Base-by-base conservation (phyloP, 2,329 filamentous ascomycete species). In the Arachnomyces sp. region DNA sequence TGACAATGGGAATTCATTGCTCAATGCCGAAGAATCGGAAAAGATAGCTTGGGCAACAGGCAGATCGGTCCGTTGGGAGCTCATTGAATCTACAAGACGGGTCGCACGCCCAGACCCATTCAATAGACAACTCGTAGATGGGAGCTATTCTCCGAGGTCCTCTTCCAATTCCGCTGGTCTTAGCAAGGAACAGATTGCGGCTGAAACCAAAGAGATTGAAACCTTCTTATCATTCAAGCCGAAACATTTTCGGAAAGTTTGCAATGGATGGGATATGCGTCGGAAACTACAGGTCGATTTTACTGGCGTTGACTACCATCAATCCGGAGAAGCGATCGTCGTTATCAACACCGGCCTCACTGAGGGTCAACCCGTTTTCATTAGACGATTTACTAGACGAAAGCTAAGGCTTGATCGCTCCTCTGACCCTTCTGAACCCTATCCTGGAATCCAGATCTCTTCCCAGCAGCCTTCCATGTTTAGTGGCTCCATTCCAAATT, bases 251-350 rank as follows among this genome's bases (percentile, higher is more conserved):
- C 79, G 81, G 15, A 81, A 80, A 52, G 70, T 78, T 1, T 96
- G 84, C 54, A 68, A 83, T 43, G 83, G 84, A 2, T 96, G 92
- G 90, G 85, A 96, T 54, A 96, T 96, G 89, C 79, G 79, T 39
- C 77, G 88, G 44, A 79, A 71, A 46, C 67, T 96, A 2, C 82
- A 92, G 52, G 86, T 94, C 2, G 92, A 98, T 56, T 96, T 95
- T 63, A 83, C 83, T 31, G 79, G 77, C 14, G 85, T 89, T 49
- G 84, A 92, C 61, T 76, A 77, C n/a, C 69, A 77, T 40, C 77
- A 80, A 36, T 81, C 80, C 17, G 88, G 88, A 14, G 90, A 95
- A 60, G 74, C 72, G 12, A 67, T 94, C 30, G 71, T 93, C 17
- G 73, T 94, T 2, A 72, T 95, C 34, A 72, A 78, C 28, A 83